phyloP scores from a whole-genome alignment of 2,329 filamentous ascomycete species.

The Fusarium graminum region DNA sequence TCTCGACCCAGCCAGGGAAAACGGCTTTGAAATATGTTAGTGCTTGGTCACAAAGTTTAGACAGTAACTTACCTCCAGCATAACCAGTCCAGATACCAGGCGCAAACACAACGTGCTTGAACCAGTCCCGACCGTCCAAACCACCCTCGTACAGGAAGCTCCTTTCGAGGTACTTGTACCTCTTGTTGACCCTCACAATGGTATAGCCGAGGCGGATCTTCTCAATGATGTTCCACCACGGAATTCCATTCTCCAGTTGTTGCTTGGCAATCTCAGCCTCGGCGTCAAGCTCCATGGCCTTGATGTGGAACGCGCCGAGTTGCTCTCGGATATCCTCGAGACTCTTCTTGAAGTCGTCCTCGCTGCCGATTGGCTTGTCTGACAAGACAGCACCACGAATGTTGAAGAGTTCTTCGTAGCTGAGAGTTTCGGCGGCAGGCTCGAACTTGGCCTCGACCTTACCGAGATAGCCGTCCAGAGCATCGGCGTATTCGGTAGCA shows the following conservation, averaged over 20 bases:
- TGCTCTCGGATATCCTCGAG: constrained; percentile 57
- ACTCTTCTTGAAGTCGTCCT: constrained; percentile 56
- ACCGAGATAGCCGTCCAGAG: constrained; percentile 66
- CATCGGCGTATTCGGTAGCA: constrained; percentile 73
- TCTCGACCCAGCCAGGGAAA: constrained; percentile 73
- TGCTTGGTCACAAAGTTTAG: no score
- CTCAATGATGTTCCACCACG: constrained; percentile 83
- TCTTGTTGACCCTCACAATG: constrained; percentile 77
- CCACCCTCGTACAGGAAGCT: constrained; percentile 82
- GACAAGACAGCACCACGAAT: constrained; percentile 47
- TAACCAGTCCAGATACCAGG: constrained; percentile 94
- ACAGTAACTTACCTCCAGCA: constrained; percentile 71
- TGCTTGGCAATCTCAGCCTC: constrained; percentile 58
- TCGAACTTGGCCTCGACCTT: constrained; percentile 64
- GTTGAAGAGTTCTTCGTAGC: constrained; percentile 51
- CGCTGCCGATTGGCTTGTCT: constrained; percentile 52
- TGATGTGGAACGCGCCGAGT: constrained; percentile 55
- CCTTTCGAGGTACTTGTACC: constrained; percentile 87
- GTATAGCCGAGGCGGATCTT: constrained; percentile 73
- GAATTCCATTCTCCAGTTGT: constrained; percentile 66
- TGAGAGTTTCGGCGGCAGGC: constrained; percentile 40
- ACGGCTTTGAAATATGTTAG: constrained; percentile 59
- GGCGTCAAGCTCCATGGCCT: constrained; percentile 61
- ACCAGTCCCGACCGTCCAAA: constrained; percentile 85
- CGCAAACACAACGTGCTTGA: constrained; percentile 95